Base-by-base conservation (phyloP, 225 moss, liverwort and hornwort genomes). In the Antitrichia curtipendula region DNA sequence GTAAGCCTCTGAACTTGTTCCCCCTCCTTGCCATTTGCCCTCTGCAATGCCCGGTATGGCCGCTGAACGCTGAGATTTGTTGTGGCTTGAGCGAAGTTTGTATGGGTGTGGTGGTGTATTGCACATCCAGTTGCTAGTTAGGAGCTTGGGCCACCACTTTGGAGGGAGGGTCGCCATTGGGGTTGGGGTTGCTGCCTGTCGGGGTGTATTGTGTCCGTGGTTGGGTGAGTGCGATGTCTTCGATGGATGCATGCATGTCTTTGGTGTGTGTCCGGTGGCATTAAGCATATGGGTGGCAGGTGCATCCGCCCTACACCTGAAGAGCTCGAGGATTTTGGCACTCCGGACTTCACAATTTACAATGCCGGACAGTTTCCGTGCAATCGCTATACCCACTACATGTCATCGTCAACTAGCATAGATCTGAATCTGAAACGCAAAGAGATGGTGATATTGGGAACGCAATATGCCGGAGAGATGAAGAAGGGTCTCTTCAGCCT, bases 401-500 rank as follows among this genome's bases (percentile, higher is more conserved):
- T 99, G 98, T 97, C 98, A 86, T 99, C 98, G 91, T 99, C 98
- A 99, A 99, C 98, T 99, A 99, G 97, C 95, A 94, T 99, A 96
- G 99, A 99, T 96, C 88, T 99, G 95, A 99, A 99, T 95, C 94
- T 99, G 96, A 97, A 97, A 96, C 99, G 99, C 90, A 97, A 92
- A 95, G 99, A 99, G 94, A 99, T 99, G 99, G 99, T 99, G 99
- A 99, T 99, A 75, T 88, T 99, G 90, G 99, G 99, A 83, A 99
- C 99, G 91, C 99, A 99, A 93, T 99, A 99, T 95, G 99, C 99
- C 91, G 99, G 99, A 96, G 99, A 99, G 96, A 99, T 99, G 99
- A 99, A 99, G 99, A 99, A 99, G 97, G 99, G 99, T 96, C 96
- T 99, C 49, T 99, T 99, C 97, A 97, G 99, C 95, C n/a, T 99